These are phyloP conservation scores for Vicia sativa DNA, from an alignment of 306 rosid species.

Conservation along the genomic window DNA sequence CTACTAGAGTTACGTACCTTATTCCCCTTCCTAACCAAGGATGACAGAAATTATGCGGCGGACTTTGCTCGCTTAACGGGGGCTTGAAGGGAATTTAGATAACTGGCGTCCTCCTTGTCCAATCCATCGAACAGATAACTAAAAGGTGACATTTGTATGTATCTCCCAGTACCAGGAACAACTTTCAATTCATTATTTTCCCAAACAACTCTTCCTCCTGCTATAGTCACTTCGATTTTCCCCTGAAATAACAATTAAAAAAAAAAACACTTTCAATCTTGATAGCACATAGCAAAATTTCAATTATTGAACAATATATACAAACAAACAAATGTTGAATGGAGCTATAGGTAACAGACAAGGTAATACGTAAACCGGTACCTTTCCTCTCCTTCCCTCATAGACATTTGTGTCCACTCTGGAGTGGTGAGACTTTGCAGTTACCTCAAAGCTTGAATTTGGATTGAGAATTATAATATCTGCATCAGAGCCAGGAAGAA, in stretches of 20 bases:
- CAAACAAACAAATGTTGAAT: neutral
- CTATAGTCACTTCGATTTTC: slow-evolving; percentile 85
- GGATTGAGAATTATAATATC: slow-evolving; percentile 92
- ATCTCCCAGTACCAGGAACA: slow-evolving; percentile 77
- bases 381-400: slow-evolving; percentile 94
- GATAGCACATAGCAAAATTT: neutral
- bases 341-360: neutral
- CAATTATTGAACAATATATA: neutral
- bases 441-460: slow-evolving; percentile 78
- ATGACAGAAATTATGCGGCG: slow-evolving; percentile 27
- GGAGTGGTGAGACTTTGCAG: slow-evolving; percentile 81
- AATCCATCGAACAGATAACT: slow-evolving; percentile 69
- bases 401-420: slow-evolving; percentile 81
- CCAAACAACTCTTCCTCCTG: slow-evolving; percentile 95
- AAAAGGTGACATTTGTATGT: slow-evolving; percentile 72
- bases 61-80: slow-evolving; percentile 64
- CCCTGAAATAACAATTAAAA: slow-evolving; percentile 56
- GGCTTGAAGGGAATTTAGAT: slow-evolving; percentile 72
- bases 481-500: slow-evolving; percentile 88
- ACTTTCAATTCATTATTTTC: slow-evolving; percentile 75
- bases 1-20: neutral
- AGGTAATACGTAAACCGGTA: slow-evolving; percentile 37
- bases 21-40: neutral
- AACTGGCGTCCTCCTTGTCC: slow-evolving; percentile 61
- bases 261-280: slow-evolving; percentile 12